Evolutionary conservation across 176 grass and related monocot species (phyloP).

Genomic region (Triticum urartu): DNA sequence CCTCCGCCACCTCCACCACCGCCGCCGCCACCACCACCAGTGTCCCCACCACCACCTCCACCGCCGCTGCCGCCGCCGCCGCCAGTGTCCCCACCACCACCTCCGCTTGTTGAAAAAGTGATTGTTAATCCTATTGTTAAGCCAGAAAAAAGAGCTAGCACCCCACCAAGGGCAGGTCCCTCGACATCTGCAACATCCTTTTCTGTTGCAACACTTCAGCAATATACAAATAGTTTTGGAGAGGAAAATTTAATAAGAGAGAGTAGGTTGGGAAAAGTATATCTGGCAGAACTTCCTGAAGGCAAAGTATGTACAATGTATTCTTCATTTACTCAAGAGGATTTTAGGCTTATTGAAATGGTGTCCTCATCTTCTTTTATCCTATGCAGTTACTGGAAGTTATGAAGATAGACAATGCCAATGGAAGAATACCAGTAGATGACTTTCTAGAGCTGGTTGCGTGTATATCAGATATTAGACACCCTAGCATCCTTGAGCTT

Average conservation of each 20-base stretch:
- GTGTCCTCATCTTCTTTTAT: constrained; percentile 23
- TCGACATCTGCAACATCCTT: constrained; percentile 68
- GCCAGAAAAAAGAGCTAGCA: constrained; percentile 40
- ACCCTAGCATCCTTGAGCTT: constrained; percentile 71
- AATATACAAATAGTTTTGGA: constrained; percentile 79
- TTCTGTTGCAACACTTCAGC: constrained; percentile 78
- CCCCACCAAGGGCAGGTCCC: constrained; percentile 51
- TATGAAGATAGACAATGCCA: constrained; percentile 91
- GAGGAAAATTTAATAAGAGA: constrained; percentile 77
- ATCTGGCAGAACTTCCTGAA: constrained; percentile 63
- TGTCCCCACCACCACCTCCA: not conserved
- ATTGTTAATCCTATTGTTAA: constrained; percentile 41
- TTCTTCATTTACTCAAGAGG: constrained; percentile 22
- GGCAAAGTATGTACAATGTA: constrained; percentile 54
- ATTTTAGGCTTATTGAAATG: constrained; percentile 28
- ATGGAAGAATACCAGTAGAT: constrained; percentile 66
- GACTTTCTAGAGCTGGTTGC: constrained; percentile 68
- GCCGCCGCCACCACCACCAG: not conserved
- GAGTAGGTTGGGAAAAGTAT: constrained; percentile 63
- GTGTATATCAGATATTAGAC: constrained; percentile 67
- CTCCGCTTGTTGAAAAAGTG: constrained; percentile 40
- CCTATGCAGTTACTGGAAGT: constrained; percentile 79
- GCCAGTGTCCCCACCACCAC: not conserved
- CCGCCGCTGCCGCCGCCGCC: not conserved
- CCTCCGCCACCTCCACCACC: constrained; percentile 33